Base-by-base conservation (phyloP, 1,139 yeast species). In the Protomyces pachydermus region DNA sequence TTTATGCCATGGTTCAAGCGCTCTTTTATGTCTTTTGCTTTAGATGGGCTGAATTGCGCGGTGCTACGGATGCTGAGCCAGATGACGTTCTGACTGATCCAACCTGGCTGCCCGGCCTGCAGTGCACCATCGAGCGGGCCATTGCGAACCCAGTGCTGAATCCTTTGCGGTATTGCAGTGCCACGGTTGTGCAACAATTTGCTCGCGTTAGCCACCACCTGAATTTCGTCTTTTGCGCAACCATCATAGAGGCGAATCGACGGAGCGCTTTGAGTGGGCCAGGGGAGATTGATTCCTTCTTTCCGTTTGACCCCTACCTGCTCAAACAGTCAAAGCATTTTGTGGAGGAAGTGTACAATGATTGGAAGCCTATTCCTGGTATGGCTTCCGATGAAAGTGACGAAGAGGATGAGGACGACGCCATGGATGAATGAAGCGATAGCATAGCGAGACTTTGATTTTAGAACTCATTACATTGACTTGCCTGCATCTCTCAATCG, bases 1-100 rank as follows among this genome's bases (percentile, higher is more conserved):
- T 93, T 70, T 93, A 91, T 73, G 90, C 97, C n/a, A 89, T 95
- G 2, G 87, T 90, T 71, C 99, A 93, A 77, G 91, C 97, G 0
- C 77, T 93, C 64, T 80, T 95, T 69, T 93, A 93, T 74, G 89
- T 93, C 45, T 91, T 91, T 73, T 93, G 98, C 73, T 93, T 91
- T 76, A 82, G 97, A 68, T 88, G 88, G 74, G 76, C 82, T 55
- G 74, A 82, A 58, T 79, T 93, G 67, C 81, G 84, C 69, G 77
- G 75, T 34, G 20, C 38, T 35, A 68, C 69, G 14, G 74, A 72
- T 20, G 69, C 70, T 50, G 65, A 67, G 37, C 75, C 72, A 50
- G 76, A 75, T 53, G 74, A 74, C 25, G 72, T 55, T 14, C n/a
- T 50, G 5, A 55, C 57, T 3, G 62, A 46, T n/a, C 51, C 20